phyloP scores from a whole-genome alignment of 2,329 filamentous ascomycete species.

The Venturia nashicola region DNA sequence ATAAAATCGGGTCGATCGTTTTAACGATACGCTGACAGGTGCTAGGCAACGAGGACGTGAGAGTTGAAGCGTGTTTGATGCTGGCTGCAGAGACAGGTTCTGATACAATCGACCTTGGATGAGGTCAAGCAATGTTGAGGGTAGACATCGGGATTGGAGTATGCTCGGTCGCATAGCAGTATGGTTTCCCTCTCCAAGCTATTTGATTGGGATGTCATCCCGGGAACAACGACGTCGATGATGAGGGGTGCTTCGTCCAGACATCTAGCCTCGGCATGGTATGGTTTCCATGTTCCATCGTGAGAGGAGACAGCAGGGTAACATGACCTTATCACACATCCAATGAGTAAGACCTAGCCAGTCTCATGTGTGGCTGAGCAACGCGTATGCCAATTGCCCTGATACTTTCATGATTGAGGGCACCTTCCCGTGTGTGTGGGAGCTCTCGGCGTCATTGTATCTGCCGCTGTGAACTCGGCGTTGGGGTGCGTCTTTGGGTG shows the following conservation, averaged over 20 bases:
- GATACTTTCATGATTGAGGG: neutral
- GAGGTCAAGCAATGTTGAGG: neutral
- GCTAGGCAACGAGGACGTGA: neutral
- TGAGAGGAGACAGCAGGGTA: neutral
- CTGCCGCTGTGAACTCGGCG: neutral
- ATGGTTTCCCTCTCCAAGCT: neutral
- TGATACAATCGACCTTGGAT: neutral
- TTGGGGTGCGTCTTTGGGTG: neutral
- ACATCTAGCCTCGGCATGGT: neutral
- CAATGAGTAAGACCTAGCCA: no score
- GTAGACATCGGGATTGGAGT: neutral
- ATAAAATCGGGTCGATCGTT: neutral
- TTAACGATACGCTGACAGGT: neutral
- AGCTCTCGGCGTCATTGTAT: neutral
- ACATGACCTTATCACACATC: neutral
- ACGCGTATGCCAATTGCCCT: neutral
- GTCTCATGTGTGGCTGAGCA: slow-evolving; percentile 1
- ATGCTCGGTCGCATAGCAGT: neutral
- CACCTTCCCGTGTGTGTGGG: neutral
- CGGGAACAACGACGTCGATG: neutral
- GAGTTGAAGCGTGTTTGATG: neutral
- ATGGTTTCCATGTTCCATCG: neutral
- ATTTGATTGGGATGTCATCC: neutral
- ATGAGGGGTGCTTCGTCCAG: neutral
- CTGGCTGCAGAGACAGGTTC: neutral